phyloP scores from a whole-genome alignment of 2,329 filamentous ascomycete species.

The Colletotrichum lindemuthianum region DNA sequence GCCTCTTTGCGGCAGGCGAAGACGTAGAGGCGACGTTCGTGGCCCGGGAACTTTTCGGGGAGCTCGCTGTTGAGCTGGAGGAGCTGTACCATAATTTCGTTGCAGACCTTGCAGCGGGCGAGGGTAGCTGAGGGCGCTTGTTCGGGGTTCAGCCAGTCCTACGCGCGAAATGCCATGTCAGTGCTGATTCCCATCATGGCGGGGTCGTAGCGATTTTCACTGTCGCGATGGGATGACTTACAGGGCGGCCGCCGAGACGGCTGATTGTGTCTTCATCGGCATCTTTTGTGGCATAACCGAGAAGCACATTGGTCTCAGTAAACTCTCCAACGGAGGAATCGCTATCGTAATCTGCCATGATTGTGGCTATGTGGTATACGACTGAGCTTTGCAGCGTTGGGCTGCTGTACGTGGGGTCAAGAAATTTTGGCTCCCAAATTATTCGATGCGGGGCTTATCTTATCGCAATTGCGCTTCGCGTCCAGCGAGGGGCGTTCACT shows the following conservation, averaged over 20 bases:
- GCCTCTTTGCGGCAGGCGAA: constrained; percentile 82
- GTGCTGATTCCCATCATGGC: neutral
- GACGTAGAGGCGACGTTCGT: constrained; percentile 89
- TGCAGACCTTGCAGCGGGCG: constrained; percentile 89
- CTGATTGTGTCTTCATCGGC: constrained; percentile 84
- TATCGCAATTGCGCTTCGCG: constrained; percentile 32
- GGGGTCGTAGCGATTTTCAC: neutral
- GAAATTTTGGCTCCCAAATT: constrained; percentile 47
- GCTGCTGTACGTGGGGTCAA: constrained; percentile 47
- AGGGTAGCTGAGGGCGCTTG: constrained; percentile 78
- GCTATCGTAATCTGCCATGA: constrained; percentile 84
- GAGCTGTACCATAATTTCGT: constrained; percentile 82
- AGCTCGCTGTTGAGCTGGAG: constrained; percentile 93
- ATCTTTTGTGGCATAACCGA: constrained; percentile 89
- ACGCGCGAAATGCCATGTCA: neutral
- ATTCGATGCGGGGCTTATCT: constrained; percentile 45
- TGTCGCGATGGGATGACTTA: constrained; percentile 57
- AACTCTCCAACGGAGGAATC: constrained; percentile 74
- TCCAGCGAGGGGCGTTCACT: constrained; percentile 17
- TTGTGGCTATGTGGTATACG: constrained; percentile 13
- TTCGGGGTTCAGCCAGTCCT: constrained; percentile 86
- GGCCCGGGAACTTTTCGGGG: constrained; percentile 84
- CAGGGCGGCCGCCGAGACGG: constrained; percentile 86
- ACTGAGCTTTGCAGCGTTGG: constrained; percentile 9
- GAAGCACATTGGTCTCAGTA: constrained; percentile 85